A percentile compares a stretch with the other conserved stretches of the same genome.
phyloP scores from a whole-genome alignment of 306 rosid species.

The Begonia peltatifolia region DNA sequence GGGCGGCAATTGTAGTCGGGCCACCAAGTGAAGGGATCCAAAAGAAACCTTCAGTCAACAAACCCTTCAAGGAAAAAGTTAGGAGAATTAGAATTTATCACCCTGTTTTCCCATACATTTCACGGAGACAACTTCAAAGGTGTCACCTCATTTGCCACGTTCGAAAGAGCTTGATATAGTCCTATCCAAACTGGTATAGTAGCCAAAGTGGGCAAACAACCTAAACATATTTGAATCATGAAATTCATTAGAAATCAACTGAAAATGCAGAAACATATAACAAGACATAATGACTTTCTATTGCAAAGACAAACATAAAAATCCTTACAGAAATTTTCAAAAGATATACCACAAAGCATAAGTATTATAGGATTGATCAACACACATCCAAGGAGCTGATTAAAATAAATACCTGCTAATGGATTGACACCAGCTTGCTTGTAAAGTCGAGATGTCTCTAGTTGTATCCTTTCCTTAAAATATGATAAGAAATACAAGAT shows the following conservation, averaged over 20 bases:
- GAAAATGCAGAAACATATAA: no score
- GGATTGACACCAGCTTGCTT: conserved; percentile 97
- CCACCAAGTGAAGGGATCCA: conserved; percentile 99
- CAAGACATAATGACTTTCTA: no score
- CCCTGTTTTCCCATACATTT: background rate
- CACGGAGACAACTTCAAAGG: background rate
- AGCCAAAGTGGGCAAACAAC: conserved; percentile 95
- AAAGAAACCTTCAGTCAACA: conserved; percentile 94
- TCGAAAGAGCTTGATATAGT: conserved; percentile 94
- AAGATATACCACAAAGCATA: no score
- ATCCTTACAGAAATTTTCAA: no score
- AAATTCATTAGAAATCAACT: no score
- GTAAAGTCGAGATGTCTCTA: conserved; percentile 91
- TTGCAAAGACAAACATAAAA: no score
- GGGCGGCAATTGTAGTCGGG: conserved; percentile 92
- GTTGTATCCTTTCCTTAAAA: conserved; percentile 98
- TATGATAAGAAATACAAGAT: no score
- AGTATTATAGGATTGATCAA: no score
- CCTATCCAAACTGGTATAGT: conserved; percentile 99
- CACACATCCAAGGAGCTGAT: no score
- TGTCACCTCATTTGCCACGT: conserved; percentile 94
- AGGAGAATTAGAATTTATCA: conserved; percentile 8
- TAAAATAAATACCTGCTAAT: conserved; percentile 50
- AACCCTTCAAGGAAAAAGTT: conserved; percentile 41
- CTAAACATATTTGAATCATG: conserved; percentile 15